Percentiles rank a stretch among this genome's conserved stretches.
Evolutionary conservation across 1,284 basidiomycete genomes (phyloP).

Genomic region (Porogramme epimiltina): DNA sequence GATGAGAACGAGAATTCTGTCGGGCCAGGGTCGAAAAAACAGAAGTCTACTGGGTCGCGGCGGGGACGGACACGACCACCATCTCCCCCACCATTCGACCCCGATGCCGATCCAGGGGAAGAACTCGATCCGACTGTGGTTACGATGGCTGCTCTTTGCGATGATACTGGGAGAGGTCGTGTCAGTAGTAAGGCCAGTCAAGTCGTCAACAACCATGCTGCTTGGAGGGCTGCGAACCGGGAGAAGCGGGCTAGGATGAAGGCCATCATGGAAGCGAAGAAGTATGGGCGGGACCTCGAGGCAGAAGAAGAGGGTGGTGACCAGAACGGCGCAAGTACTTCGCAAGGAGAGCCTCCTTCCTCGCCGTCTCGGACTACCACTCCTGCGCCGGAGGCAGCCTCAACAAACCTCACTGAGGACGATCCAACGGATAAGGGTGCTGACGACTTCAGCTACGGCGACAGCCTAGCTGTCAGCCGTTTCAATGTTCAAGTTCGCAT

Average conservation of each 20-base stretch:
- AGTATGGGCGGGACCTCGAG: conserved; percentile 61
- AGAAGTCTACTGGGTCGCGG: conserved; percentile 13
- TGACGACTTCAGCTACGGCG: conserved; percentile 69
- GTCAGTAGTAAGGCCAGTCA: conserved; percentile 72
- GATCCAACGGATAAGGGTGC: conserved; percentile 9
- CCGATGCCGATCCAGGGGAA: conserved; percentile 65
- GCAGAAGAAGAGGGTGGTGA: conserved; percentile 40
- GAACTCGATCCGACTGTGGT: conserved; percentile 74
- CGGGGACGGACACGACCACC: conserved; percentile 35
- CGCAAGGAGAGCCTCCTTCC: conserved; percentile 8
- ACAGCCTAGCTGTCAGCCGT: conserved; percentile 63
- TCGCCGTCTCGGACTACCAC: conserved; percentile 11
- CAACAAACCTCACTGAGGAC: background rate
- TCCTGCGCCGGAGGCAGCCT: conserved; percentile 1
- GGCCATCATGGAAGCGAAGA: conserved; percentile 65
- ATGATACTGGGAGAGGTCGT: conserved; percentile 72
- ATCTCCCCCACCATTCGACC: conserved; percentile 55
- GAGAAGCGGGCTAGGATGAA: conserved; percentile 66
- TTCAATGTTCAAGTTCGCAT: conserved; percentile 81
- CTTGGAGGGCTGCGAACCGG: conserved; percentile 66
- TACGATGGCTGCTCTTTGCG: conserved; percentile 78
- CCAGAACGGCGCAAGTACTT: background rate
- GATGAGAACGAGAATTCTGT: conserved; percentile 4
- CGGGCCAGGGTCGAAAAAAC: conserved; percentile 9
- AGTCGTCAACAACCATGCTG: conserved; percentile 64